A percentile compares a stretch with the other conserved stretches of the same genome.
Conservation (phyloP, 1,284 basidiomycete species). For the Lentinus polychrous region DNA sequence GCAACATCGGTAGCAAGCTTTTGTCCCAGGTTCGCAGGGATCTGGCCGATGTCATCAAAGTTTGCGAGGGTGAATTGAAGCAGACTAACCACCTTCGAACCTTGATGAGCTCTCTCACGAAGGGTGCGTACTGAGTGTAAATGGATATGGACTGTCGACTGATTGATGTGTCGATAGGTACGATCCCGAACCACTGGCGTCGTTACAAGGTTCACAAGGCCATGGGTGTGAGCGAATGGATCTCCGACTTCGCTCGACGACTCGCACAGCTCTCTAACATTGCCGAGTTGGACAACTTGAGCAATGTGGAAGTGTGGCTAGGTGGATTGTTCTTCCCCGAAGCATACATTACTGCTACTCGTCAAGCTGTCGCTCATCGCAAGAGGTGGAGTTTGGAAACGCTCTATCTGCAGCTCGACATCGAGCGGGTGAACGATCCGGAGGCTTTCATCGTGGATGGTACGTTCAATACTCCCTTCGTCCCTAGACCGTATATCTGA, state of each 20-base stretch:
- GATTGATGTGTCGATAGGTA: slow-evolving; percentile 41
- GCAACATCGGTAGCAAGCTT: slow-evolving; percentile 71
- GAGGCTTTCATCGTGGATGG: slow-evolving; percentile 82
- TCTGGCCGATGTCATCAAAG: slow-evolving; percentile 72
- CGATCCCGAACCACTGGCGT: slow-evolving; percentile 83
- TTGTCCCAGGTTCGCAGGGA: slow-evolving; percentile 75
- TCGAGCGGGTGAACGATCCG: slow-evolving; percentile 70
- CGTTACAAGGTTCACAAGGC: slow-evolving; percentile 82
- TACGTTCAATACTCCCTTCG: slow-evolving; percentile 29
- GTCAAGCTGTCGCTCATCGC: slow-evolving; percentile 87
- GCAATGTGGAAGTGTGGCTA: slow-evolving; percentile 79
- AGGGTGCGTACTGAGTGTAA: slow-evolving; percentile 48
- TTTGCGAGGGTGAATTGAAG: slow-evolving; percentile 83
- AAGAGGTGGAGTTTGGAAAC: slow-evolving; percentile 91
- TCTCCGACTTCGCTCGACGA: slow-evolving; percentile 75
- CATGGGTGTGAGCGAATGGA: slow-evolving; percentile 80
- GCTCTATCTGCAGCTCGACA: slow-evolving; percentile 71
- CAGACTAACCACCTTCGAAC: slow-evolving; percentile 91
- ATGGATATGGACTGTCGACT: neutral
- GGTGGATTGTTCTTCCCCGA: slow-evolving; percentile 94
- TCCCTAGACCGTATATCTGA: slow-evolving; percentile 3
- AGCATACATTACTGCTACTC: slow-evolving; percentile 89
- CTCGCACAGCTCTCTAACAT: slow-evolving; percentile 78
- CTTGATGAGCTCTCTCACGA: slow-evolving; percentile 82
- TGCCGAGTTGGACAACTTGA: slow-evolving; percentile 57